Evolutionary conservation across 129 eudicot species (phyloP), one percentile per base, ranked within the genome.

Genomic region (Solidago caesia): DNA sequence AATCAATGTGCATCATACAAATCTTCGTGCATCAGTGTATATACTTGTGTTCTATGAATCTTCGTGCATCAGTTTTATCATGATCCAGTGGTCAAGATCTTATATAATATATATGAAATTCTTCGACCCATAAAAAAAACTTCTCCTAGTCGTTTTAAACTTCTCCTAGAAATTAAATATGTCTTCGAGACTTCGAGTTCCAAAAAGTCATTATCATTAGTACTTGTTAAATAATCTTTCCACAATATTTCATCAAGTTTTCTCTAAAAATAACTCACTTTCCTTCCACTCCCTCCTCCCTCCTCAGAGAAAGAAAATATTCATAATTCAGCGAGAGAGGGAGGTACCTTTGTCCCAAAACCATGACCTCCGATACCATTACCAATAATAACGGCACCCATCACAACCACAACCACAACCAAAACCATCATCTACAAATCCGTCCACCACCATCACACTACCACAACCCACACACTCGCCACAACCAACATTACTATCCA

Each of bases 401-500:
- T 52, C 68, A 44, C 47, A 76, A 49, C 80, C 46, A 8, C 82
- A 70, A 65, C 77, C 64, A 68, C 48, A 6, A 48, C 58, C 78
- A 41, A 51, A 56, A 57, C 70, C 75, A 49, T 78, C 81, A 26
- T 67, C 85, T 5, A 82, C n/a, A 49, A 9, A 58, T 42, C 74
- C 82, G 46, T 5, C 81, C 70, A 53, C 61, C 73, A 46, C 58
- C 71, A 25, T 55, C 75, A 47, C 71, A 67, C 83, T 71, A 75
- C 79, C 65, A 9, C 61, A 55, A n/a, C 61, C 61, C 6, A 6
- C 69, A 66, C 5, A 51, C 21, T 3, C 67, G 60, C 48, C 70
- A 25, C 71, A 55, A 74, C 75, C 81, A 75, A 48, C 83, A 79
- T 81, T 75, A 81, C 73, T 82, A 78, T 56, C 87, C 90, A 7